phyloP scores from a whole-genome alignment of 1,284 basidiomycete genomes.

The Pseudozyma hubeiensis region DNA sequence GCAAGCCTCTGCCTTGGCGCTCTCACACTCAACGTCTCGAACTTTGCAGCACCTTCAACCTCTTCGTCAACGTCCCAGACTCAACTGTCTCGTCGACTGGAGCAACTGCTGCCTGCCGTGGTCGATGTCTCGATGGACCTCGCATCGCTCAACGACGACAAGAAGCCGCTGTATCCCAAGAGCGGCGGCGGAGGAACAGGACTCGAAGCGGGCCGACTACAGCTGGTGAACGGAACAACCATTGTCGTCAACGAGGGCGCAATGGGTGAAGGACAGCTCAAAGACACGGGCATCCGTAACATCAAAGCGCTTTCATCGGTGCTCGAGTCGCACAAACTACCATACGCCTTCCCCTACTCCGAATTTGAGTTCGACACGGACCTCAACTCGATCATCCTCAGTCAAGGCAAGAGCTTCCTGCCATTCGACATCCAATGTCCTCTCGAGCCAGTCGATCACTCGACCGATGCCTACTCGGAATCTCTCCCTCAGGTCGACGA shows the following conservation, averaged over 20 bases:
- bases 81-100: conserved; percentile 73
- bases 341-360: conserved; percentile 84
- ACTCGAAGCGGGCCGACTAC: conserved; percentile 79
- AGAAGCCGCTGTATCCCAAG: conserved; percentile 67
- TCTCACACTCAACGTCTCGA: conserved; percentile 73
- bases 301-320: conserved; percentile 78
- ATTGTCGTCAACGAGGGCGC: conserved; percentile 78
- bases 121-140: conserved; percentile 71
- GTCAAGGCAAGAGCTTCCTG: conserved; percentile 73
- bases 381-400: conserved; percentile 76
- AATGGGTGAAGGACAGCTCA: conserved; percentile 77
- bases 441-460: conserved; percentile 9
- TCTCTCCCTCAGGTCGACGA: conserved; percentile 18
- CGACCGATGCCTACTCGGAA: conserved; percentile 10
- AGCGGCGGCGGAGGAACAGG: conserved; percentile 79
- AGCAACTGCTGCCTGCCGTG: conserved; percentile 73
- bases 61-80: conserved; percentile 72
- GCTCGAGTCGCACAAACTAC: conserved; percentile 78
- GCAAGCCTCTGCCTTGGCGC: conserved; percentile 78
- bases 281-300: conserved; percentile 78
- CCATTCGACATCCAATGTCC: conserved; percentile 64
- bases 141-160: conserved; percentile 73
- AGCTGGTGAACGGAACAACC: conserved; percentile 76
- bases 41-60: conserved; percentile 55
- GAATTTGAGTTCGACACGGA: conserved; percentile 81